Conservation (phyloP, 257 asterid species). For the Solanum pennellii region DNA sequence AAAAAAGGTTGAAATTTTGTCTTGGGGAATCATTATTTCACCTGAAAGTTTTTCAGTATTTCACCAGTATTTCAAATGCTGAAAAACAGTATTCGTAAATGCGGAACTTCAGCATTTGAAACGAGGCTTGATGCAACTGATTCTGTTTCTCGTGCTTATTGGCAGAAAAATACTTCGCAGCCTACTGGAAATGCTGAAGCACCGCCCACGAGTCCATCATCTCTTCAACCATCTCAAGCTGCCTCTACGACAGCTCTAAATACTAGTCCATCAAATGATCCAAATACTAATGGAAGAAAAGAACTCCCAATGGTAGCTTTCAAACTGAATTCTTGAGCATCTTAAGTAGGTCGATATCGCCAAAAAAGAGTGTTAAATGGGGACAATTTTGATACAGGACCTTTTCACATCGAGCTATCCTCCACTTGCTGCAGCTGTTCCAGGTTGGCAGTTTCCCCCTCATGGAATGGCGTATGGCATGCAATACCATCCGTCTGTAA, state of each 20-base stretch:
- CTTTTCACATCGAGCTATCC: slow-evolving; percentile 38
- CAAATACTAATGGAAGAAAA: slow-evolving; percentile 29
- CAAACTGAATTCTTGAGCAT: not conserved
- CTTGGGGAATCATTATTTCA: not conserved
- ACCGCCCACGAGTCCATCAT: slow-evolving; percentile 11
- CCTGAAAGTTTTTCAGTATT: not conserved
- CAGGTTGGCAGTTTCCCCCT: slow-evolving; percentile 49
- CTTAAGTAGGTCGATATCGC: not conserved
- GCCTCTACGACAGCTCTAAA: slow-evolving; percentile 3
- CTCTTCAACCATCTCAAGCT: slow-evolving; percentile 27
- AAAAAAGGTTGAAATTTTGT: not conserved
- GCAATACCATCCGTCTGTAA: slow-evolving; percentile 37
- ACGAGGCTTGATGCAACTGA: not conserved
- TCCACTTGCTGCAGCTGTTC: slow-evolving; percentile 26
- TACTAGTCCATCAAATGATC: slow-evolving; percentile 17
- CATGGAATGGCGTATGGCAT: slow-evolving; percentile 38
- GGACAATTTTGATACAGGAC: slow-evolving; percentile 26
- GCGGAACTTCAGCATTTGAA: not conserved
- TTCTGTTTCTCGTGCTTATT: not conserved
- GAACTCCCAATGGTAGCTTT: slow-evolving; percentile 66
- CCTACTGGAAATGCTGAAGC: slow-evolving; percentile 11
- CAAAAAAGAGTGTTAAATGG: not conserved
- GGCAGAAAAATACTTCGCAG: slow-evolving; percentile 23
- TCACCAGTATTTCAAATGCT: not conserved
- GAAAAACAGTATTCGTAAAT: not conserved